phyloP scores from a whole-genome alignment of 257 asterid species.

The Nyctanthes arbortristis region DNA sequence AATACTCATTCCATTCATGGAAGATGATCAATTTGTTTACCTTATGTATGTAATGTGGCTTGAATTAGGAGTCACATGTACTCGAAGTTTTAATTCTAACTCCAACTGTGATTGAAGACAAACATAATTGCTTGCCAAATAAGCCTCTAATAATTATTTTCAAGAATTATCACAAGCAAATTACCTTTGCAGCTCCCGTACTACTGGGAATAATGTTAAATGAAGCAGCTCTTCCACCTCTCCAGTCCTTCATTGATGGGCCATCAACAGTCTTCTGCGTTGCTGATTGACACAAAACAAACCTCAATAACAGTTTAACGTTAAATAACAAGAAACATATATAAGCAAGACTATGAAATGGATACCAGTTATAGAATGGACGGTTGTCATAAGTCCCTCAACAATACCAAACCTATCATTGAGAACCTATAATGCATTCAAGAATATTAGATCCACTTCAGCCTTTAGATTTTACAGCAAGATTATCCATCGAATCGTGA shows the following conservation, averaged over 20 bases:
- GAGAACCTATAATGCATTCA: constrained; percentile 57
- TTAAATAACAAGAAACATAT: neutral
- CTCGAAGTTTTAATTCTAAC: too few species aligned
- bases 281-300: constrained; percentile 11
- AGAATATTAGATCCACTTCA: neutral
- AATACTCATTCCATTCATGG: too few species aligned
- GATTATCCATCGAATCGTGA: neutral
- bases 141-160: neutral
- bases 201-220: constrained; percentile 34
- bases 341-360: neutral
- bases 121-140: neutral
- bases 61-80: too few species aligned
- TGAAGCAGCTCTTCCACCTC: constrained; percentile 38
- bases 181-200: constrained; percentile 38
- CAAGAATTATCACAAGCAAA: neutral
- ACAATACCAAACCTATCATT: constrained; percentile 80
- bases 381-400: constrained; percentile 79
- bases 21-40: too few species aligned
- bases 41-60: too few species aligned
- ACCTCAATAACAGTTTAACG: neutral
- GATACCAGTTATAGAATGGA: constrained; percentile 55
- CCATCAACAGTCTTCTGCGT: constrained; percentile 39
- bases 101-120: too few species aligned
- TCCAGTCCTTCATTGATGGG: constrained; percentile 35
- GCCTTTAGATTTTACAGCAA: neutral